Evolutionary conservation across 2,329 filamentous ascomycete genomes (phyloP).

Genomic region (Monosporascus sp.): DNA sequence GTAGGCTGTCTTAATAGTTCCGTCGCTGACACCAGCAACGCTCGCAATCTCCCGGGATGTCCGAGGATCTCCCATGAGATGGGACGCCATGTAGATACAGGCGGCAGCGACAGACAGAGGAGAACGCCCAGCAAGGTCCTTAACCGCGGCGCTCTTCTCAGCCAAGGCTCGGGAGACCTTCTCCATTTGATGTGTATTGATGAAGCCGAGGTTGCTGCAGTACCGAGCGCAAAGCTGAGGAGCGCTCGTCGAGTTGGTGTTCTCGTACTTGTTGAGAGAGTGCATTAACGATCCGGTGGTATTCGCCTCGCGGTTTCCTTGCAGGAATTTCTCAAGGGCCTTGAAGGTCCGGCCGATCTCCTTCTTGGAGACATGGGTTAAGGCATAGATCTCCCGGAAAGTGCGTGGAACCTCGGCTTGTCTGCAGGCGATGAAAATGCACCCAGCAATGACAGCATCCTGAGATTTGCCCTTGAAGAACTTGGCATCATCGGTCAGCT

Average conservation of each 20-base stretch:
- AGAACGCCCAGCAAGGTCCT: constrained; percentile 84
- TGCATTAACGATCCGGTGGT: constrained; percentile 43
- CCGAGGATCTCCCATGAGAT: constrained; percentile 74
- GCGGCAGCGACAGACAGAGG: constrained; percentile 91
- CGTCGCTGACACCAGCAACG: constrained; percentile 87
- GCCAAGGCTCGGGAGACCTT: constrained; percentile 77
- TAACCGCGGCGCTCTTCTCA: constrained; percentile 67
- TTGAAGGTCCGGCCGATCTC: constrained; percentile 97
- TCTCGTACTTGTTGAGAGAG: constrained; percentile 65
- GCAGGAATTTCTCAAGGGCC: constrained; percentile 80
- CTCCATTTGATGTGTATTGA: constrained; percentile 67
- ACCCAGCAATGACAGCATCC: constrained; percentile 89
- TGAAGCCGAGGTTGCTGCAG: constrained; percentile 74
- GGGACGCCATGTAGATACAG: constrained; percentile 93
- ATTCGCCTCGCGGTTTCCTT: constrained; percentile 62
- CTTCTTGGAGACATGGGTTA: constrained; percentile 94
- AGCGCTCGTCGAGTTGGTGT: constrained; percentile 71
- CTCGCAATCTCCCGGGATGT: constrained; percentile 80
- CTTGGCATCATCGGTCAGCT: constrained; percentile 87
- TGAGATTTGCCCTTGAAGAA: constrained; percentile 93
- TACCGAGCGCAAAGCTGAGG: constrained; percentile 84
- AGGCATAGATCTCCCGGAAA: constrained; percentile 88
- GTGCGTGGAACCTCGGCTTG: constrained; percentile 82
- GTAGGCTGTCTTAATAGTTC: constrained; percentile 94
- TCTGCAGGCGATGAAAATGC: constrained; percentile 95